Conservation (phyloP, 257 asterid genomes). For the Fraxinus excelsior region DNA sequence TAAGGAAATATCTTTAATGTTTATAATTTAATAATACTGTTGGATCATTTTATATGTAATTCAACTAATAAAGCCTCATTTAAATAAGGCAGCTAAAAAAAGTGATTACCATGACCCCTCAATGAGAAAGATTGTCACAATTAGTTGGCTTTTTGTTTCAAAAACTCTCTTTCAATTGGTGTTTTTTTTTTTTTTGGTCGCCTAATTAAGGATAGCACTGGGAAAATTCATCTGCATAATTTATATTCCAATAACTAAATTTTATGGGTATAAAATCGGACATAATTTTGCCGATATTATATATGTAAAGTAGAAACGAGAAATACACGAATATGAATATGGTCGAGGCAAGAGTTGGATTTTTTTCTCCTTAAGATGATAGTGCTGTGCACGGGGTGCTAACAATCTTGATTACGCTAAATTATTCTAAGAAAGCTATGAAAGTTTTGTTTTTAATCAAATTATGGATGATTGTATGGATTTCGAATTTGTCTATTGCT, state of each 20-base stretch:
- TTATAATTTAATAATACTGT: background rate
- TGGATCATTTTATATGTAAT: background rate
- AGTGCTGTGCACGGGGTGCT: too few species aligned
- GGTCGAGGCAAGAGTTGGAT: constrained; percentile 9
- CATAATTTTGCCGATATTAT: too few species aligned
- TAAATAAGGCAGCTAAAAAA: background rate
- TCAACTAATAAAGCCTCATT: background rate
- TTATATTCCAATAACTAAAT: too few species aligned
- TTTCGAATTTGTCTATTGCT: too few species aligned
- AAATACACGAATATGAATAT: constrained; percentile 26
- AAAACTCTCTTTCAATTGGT: background rate
- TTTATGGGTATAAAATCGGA: too few species aligned
- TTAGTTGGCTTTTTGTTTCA: background rate
- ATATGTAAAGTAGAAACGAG: too few species aligned
- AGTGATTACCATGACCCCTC: background rate
- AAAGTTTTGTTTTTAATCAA: too few species aligned
- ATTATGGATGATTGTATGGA: too few species aligned
- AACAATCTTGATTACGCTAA: too few species aligned
- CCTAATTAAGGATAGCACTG: constrained; percentile 26
- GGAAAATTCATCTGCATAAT: too few species aligned
- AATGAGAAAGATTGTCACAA: background rate
- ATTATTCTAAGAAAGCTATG: too few species aligned
- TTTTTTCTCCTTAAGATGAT: too few species aligned
- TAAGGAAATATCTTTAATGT: background rate
- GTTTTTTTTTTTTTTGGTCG: background rate